phyloP scores from a whole-genome alignment of 2,329 filamentous ascomycete species.

The Trichocomaceae sp. region DNA sequence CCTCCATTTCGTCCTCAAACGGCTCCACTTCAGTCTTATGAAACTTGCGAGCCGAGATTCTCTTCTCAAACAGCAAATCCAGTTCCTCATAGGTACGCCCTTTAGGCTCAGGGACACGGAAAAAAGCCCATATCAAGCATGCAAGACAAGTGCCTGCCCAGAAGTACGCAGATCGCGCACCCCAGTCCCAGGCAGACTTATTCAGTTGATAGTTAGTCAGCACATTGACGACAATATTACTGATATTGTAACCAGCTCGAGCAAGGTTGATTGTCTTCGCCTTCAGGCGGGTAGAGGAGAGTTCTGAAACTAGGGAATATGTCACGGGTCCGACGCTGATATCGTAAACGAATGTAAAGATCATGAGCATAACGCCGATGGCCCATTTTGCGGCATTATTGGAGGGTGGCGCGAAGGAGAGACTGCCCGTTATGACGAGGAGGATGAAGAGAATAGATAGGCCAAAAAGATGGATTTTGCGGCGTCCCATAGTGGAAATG shows the following conservation, averaged over 20 bases:
- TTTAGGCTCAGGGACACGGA: slow-evolving; percentile 24
- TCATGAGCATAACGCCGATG: slow-evolving; percentile 30
- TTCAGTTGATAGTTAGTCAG: slow-evolving; percentile 37
- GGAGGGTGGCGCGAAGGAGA: slow-evolving; percentile 48
- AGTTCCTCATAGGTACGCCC: slow-evolving; percentile 34
- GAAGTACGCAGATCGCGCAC: slow-evolving; percentile 25
- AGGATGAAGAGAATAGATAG: slow-evolving; percentile 27
- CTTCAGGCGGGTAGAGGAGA: slow-evolving; percentile 34
- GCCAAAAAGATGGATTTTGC: slow-evolving; percentile 26
- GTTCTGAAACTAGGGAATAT: slow-evolving; percentile 45
- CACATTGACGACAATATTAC: slow-evolving; percentile 35
- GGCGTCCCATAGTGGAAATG: slow-evolving; percentile 21
- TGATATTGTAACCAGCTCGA: slow-evolving; percentile 32
- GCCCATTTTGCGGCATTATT: slow-evolving; percentile 32
- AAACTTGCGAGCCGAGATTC: slow-evolving; percentile 67
- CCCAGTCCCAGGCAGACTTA: slow-evolving; percentile 19
- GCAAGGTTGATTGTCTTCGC: slow-evolving; percentile 43
- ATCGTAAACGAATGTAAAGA: slow-evolving; percentile 37
- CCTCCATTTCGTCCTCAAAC: slow-evolving; percentile 27
- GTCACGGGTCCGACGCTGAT: slow-evolving; percentile 36
- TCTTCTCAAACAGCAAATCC: slow-evolving; percentile 53
- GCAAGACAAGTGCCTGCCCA: slow-evolving; percentile 17
- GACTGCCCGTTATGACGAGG: slow-evolving; percentile 31
- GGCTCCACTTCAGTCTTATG: slow-evolving; percentile 51
- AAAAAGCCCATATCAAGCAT: slow-evolving; percentile 8